Evolutionary conservation across 768 basidiomycete genomes (phyloP).

Genomic region (Podaxis sp.): DNA sequence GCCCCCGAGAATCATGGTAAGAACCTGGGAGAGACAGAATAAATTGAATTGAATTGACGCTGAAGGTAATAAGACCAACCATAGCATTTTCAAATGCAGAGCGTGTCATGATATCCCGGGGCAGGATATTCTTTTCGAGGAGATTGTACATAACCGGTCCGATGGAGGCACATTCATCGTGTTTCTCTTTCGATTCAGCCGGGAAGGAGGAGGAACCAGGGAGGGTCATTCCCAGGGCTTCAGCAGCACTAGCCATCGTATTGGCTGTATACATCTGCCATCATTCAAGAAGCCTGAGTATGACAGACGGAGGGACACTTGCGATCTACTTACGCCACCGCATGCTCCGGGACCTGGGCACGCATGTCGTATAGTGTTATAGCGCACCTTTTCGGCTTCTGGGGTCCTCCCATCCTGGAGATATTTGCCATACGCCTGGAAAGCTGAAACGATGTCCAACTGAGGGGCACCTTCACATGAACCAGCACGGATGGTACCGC

Average conservation of each 20-base stretch:
- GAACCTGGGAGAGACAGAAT: constrained; percentile 48
- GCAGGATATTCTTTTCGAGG: constrained; percentile 87
- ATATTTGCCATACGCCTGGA: constrained; percentile 96
- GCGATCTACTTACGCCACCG: constrained; percentile 71
- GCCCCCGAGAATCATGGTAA: constrained; percentile 96
- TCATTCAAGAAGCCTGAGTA: not conserved
- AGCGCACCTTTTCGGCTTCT: constrained; percentile 78
- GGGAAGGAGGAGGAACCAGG: constrained; percentile 98
- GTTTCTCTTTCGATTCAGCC: constrained; percentile 88
- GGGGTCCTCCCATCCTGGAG: constrained; percentile 83
- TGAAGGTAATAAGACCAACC: constrained; percentile 39
- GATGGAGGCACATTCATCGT: constrained; percentile 73
- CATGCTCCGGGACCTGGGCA: constrained; percentile 99
- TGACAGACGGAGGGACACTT: not conserved
- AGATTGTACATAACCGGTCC: constrained; percentile 85
- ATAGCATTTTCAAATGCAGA: constrained; percentile 98
- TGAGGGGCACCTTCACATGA: constrained; percentile 85
- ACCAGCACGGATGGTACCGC: constrained; percentile 91
- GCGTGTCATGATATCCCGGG: constrained; percentile 94
- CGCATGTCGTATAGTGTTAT: constrained; percentile 84
- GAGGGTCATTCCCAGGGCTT: constrained; percentile 93
- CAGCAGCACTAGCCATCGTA: constrained; percentile 95
- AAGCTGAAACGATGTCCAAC: constrained; percentile 94
- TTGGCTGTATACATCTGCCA: constrained; percentile 95
- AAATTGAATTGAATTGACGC: not conserved